Conservation (phyloP, 257 asterid species). For the Nicotiana knightiana region DNA sequence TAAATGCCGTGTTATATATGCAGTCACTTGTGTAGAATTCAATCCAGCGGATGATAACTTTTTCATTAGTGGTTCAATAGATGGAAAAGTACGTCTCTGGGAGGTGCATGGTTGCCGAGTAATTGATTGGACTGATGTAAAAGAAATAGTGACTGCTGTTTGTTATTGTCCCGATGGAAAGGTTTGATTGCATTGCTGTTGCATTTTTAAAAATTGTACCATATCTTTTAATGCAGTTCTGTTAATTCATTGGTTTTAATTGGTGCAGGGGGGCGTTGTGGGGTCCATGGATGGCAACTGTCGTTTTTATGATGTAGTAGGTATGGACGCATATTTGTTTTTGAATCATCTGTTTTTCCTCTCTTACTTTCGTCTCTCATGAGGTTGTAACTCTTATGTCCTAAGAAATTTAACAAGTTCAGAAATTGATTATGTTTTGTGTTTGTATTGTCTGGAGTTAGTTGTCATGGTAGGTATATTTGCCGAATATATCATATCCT, state of each 20-base stretch:
- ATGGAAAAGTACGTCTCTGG: conserved; percentile 85
- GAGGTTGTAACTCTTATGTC: not conserved
- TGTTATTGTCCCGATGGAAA: conserved; percentile 73
- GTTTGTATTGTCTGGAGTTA: not conserved
- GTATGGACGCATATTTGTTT: conserved; percentile 23
- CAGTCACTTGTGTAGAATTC: conserved; percentile 88
- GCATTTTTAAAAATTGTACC: not conserved
- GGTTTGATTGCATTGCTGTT: conserved; percentile 28
- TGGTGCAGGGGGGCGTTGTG: conserved; percentile 68
- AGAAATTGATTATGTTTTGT: not conserved
- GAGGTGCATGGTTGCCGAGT: conserved; percentile 65
- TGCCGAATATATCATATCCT: not conserved
- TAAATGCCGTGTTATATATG: conserved; percentile 20
- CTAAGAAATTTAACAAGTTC: not conserved
- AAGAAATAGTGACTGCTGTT: conserved; percentile 74
- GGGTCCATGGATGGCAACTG: conserved; percentile 88
- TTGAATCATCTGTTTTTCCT: not conserved
- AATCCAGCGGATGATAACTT: conserved; percentile 66
- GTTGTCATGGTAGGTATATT: not conserved
- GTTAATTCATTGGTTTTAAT: conserved; percentile 6
- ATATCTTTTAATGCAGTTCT: not conserved
- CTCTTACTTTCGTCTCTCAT: not conserved
- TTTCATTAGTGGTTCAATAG: conserved; percentile 84
- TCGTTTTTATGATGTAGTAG: conserved; percentile 56
- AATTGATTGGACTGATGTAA: conserved; percentile 71